Conservation (phyloP, 176 grass and related monocot genomes). For the Triticum timopheevii region DNA sequence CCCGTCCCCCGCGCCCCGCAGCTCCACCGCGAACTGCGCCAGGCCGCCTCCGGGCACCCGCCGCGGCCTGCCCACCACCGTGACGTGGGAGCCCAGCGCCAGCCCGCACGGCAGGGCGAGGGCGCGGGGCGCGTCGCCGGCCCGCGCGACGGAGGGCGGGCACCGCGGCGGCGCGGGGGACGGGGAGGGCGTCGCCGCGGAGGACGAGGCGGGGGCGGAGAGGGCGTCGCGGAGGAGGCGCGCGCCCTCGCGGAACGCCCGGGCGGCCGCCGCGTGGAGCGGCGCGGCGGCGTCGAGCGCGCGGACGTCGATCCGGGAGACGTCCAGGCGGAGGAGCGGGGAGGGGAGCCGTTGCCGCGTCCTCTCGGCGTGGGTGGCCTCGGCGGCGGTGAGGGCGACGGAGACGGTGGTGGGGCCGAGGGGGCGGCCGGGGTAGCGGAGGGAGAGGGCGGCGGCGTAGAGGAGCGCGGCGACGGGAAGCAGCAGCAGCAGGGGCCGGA, state of each 20-base stretch:
- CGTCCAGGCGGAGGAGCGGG: neutral
- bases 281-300: conserved; percentile 10
- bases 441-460: conserved; percentile 39
- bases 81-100: conserved; percentile 73
- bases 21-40: conserved; percentile 75
- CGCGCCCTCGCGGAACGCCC: conserved; percentile 20
- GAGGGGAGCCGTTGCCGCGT: neutral
- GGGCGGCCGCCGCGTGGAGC: conserved; percentile 28
- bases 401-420: conserved; percentile 3
- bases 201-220: neutral
- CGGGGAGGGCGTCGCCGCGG: neutral
- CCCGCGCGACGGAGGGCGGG: conserved; percentile 38
- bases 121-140: neutral
- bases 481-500: conserved; percentile 12
- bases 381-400: conserved; percentile 1
- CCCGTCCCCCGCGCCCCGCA: conserved; percentile 57
- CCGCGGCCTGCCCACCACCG: conserved; percentile 67
- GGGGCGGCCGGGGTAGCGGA: conserved; percentile 23
- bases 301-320: conserved; percentile 14
- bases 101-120: conserved; percentile 73
- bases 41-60: conserved; percentile 17
- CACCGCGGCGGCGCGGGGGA: conserved; percentile 23
- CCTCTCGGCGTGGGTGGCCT: neutral
- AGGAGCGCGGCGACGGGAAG: conserved; percentile 37
- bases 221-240: conserved; percentile 38